Conservation (phyloP, 2,329 filamentous ascomycete genomes). For the Xylaria polymorpha region DNA sequence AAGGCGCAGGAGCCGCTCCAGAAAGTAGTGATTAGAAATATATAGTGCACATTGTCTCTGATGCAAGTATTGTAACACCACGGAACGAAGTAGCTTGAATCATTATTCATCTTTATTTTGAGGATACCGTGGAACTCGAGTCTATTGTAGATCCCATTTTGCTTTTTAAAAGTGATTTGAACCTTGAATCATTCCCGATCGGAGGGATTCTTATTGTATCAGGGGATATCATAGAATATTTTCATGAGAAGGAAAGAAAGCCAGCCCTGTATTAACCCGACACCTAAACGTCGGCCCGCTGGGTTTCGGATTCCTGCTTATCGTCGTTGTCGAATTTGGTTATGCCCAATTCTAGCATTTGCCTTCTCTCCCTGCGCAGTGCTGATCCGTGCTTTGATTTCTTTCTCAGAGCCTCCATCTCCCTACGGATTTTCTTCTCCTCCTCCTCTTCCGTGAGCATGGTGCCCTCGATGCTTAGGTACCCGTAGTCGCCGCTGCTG, state of each 20-base stretch:
- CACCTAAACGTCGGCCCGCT: slow-evolving; percentile 51
- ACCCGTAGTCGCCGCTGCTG: slow-evolving; percentile 78
- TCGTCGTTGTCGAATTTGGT: slow-evolving; percentile 64
- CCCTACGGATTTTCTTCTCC: slow-evolving; percentile 65
- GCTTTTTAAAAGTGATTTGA: slow-evolving; percentile 10
- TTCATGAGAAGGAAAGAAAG: background rate
- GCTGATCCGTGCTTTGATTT: slow-evolving; percentile 53
- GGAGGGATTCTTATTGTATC: background rate
- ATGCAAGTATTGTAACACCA: background rate
- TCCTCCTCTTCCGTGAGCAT: slow-evolving; percentile 79
- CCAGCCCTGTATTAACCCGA: slow-evolving; percentile 31
- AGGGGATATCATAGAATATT: slow-evolving; percentile 19
- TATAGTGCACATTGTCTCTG: background rate
- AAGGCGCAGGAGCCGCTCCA: background rate
- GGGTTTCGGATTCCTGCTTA: slow-evolving; percentile 56
- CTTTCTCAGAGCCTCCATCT: slow-evolving; percentile 57
- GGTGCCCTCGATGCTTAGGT: slow-evolving; percentile 89
- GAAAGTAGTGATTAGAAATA: slow-evolving; percentile 25
- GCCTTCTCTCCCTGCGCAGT: slow-evolving; percentile 46
- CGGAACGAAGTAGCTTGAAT: background rate
- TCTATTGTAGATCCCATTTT: background rate
- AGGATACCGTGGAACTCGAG: background rate
- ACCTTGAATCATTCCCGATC: background rate
- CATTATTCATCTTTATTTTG: slow-evolving; percentile 7
- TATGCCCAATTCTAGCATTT: slow-evolving; percentile 65